Evolutionary conservation across 495 filamentous ascomycete species (phyloP).

Genomic region (Acidomyces sp.): DNA sequence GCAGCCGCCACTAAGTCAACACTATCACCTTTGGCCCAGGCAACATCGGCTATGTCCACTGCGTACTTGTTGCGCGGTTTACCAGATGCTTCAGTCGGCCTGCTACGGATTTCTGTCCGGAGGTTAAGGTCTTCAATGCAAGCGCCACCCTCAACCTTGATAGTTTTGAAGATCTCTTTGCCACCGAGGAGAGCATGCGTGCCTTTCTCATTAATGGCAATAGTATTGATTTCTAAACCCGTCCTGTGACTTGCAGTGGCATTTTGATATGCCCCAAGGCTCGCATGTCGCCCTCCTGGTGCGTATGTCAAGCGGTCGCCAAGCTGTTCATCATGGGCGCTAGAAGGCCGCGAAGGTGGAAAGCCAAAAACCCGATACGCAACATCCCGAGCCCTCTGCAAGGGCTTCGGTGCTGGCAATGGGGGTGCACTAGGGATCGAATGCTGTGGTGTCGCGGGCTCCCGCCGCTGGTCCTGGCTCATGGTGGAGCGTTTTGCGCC

Average conservation of each 20-base stretch:
- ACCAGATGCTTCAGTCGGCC: slow-evolving; percentile 46
- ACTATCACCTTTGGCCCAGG: slow-evolving; percentile 60
- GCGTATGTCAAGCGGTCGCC: not conserved
- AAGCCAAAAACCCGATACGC: slow-evolving; percentile 16
- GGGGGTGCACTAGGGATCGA: slow-evolving; percentile 10
- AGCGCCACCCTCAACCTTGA: slow-evolving; percentile 54
- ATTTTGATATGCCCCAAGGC: slow-evolving; percentile 47
- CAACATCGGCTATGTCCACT: slow-evolving; percentile 69
- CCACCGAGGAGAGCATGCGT: slow-evolving; percentile 70
- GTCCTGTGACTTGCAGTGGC: slow-evolving; percentile 49
- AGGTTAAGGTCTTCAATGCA: slow-evolving; percentile 71
- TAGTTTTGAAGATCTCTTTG: slow-evolving; percentile 70
- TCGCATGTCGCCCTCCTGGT: not conserved
- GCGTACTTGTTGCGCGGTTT: slow-evolving; percentile 52
- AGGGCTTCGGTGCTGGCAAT: slow-evolving; percentile 7
- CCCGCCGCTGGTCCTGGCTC: not conserved
- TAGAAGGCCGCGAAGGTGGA: slow-evolving; percentile 7
- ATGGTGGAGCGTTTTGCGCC: slow-evolving; percentile 2
- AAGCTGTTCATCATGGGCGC: not conserved
- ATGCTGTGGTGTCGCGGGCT: not conserved
- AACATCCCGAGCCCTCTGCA: slow-evolving; percentile 12
- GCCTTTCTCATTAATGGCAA: slow-evolving; percentile 66
- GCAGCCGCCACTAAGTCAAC: slow-evolving; percentile 67
- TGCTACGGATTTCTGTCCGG: slow-evolving; percentile 57
- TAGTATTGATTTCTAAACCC: slow-evolving; percentile 54